Conservation (phyloP, 352 stramenopile genomes). For the Globisporangium splendens region DNA sequence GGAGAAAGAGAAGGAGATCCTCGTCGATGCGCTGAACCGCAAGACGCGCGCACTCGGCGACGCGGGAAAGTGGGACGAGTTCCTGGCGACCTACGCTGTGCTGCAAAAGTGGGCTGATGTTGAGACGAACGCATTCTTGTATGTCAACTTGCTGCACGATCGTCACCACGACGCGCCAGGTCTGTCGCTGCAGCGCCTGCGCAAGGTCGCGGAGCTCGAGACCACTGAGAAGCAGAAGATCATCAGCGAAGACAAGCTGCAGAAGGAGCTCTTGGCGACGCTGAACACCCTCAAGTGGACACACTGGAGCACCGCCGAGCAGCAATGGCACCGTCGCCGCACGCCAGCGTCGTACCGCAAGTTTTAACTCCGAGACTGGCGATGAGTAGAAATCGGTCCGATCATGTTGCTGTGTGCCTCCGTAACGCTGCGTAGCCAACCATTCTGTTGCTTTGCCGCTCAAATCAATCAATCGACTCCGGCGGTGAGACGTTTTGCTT, state of each 20-base stretch:
- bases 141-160: constrained; percentile 62
- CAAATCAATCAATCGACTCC: background rate
- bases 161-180: constrained; percentile 39
- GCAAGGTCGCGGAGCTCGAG: constrained; percentile 62
- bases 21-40: constrained; percentile 62
- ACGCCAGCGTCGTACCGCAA: constrained; percentile 48
- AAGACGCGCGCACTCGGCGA: constrained; percentile 74
- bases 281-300: constrained; percentile 45
- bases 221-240: constrained; percentile 66
- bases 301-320: constrained; percentile 53
- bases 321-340: constrained; percentile 58
- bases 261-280: constrained; percentile 34
- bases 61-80: constrained; percentile 46
- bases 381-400: background rate
- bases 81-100: constrained; percentile 37
- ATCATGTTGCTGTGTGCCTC: background rate
- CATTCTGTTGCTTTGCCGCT: background rate
- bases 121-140: constrained; percentile 45
- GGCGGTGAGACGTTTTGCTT: background rate
- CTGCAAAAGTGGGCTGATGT: constrained; percentile 82
- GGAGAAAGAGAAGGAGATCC: constrained; percentile 61
- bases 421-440: background rate
- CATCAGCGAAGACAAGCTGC: constrained; percentile 50
- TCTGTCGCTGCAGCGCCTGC: constrained; percentile 63
- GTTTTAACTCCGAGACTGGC: constrained; percentile 33